Base-by-base conservation (phyloP, 805 yeast species). In the Barnettozyma wickerhamii region DNA sequence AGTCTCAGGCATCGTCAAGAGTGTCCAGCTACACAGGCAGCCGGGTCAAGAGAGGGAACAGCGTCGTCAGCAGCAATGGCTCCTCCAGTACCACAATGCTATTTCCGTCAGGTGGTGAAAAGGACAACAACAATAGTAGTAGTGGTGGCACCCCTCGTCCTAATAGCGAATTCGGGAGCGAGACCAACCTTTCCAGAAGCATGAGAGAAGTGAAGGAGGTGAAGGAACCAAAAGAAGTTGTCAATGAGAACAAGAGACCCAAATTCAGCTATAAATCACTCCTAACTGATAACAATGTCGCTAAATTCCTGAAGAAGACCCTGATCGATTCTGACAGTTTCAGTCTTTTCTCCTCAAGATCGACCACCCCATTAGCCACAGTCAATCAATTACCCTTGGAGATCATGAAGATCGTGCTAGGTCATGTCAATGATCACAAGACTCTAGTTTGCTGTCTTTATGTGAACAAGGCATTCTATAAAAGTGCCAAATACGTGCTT, bases 381-480 rank as follows among this genome's bases (percentile, higher is more conserved):
- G 46, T 65, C 15, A 50, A 56, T 23, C 43, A 51, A 5, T 45
- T 67, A 5, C 72, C 72, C 2, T 35, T 49, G 7, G 71, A 67
- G 37, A 37, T 66, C 1, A 23, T 66, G 30, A 41, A 47, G 3
- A 39, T 54, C 10, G 49, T 64, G 6, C 17, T 64, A 7, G 29
- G 37, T 47, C 55, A 50, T 55, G 50, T 50, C 18, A 53, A 58
- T 20, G 72, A 70, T 27, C 69, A 71, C 46, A 51, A 53, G 39
- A 50, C 76, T 46, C 55, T 71, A 21, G 64, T 77, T 0, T 56
- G 56, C 35, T 63, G 75, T 42, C 58, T 85, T 12, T 74, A 72
- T 41, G 78, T 81, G 7, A 69, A 71, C 55, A 73, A 65, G 42
- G 53, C 62, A 27, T 71, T 83, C 49, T 72, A 79, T 55, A 58